These are phyloP conservation scores for Trypanosoma grayi DNA, from an alignment of 208 protist genomes.

Conservation along the genomic window DNA sequence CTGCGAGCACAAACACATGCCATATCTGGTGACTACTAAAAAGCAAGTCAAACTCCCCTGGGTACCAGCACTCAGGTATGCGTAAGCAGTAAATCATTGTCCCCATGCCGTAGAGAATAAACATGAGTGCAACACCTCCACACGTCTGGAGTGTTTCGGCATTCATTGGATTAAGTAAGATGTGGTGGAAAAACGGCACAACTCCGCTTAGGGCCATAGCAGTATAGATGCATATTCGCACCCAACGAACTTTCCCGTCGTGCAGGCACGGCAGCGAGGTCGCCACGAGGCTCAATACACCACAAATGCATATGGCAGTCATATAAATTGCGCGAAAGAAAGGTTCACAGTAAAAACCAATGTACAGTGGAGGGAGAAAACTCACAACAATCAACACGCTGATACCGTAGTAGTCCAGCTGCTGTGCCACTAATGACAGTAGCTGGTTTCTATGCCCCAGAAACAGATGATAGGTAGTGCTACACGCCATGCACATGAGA, in stretches of 20 bases:
- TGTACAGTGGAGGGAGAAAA: conserved; percentile 53
- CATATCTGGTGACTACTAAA: conserved; percentile 58
- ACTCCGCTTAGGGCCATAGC: conserved; percentile 32
- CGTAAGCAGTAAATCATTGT: conserved; percentile 46
- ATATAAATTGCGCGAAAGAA: conserved; percentile 41
- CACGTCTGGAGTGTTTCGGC: neutral
- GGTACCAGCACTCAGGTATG: conserved; percentile 45
- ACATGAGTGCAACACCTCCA: conserved; percentile 36
- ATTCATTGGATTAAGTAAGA: conserved; percentile 21
- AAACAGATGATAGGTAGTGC: conserved; percentile 47
- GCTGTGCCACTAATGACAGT: conserved; percentile 25
- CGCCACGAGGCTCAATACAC: conserved; percentile 23
- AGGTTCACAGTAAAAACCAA: conserved; percentile 40
- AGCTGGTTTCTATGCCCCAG: conserved; percentile 28
- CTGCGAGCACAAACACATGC: conserved; percentile 55
- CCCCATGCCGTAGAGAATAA: conserved; percentile 42
- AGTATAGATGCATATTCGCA: conserved; percentile 34
- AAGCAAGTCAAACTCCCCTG: conserved; percentile 49
- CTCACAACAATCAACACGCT: conserved; percentile 43
- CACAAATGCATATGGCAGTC: conserved; percentile 23
- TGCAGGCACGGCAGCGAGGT: conserved; percentile 23
- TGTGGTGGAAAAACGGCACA: conserved; percentile 30
- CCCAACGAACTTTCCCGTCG: conserved; percentile 7
- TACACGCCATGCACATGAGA: conserved; percentile 42
- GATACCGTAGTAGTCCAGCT: conserved; percentile 53